These are phyloP conservation scores for Tylopilus cervinicoccineus DNA, from an alignment of 768 basidiomycete species.

Conservation along the genomic window DNA sequence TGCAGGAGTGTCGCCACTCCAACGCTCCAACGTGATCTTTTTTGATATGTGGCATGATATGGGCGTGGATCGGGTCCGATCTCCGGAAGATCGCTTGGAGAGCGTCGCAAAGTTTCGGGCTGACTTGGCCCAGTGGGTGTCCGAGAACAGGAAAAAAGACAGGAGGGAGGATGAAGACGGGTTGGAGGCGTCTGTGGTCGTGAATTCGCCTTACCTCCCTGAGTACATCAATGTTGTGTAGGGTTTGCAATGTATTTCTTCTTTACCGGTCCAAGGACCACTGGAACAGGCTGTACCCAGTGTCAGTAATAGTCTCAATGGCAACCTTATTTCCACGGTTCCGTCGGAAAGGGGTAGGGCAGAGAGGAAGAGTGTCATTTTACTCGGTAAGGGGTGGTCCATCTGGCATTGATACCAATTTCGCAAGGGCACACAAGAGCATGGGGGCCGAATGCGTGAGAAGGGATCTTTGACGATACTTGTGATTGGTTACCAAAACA, in stretches of 20 bases:
- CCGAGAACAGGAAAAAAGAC: background rate
- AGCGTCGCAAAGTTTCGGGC: background rate
- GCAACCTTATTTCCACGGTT: slow-evolving; percentile 3
- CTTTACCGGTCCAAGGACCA: background rate
- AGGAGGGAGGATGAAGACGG: background rate
- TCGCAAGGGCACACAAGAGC: background rate
- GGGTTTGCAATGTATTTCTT: background rate
- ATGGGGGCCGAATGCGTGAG: background rate
- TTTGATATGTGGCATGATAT: slow-evolving; percentile 11
- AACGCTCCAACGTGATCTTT: slow-evolving; percentile 4
- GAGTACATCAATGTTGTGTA: slow-evolving; percentile 9
- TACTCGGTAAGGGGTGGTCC: background rate
- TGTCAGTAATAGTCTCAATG: background rate
- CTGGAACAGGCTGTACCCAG: too few species aligned
- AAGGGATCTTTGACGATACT: background rate
- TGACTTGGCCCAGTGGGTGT: background rate
- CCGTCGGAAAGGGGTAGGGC: background rate
- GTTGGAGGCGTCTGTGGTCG: slow-evolving; percentile 6
- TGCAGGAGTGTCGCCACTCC: slow-evolving; percentile 5
- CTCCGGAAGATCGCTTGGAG: background rate
- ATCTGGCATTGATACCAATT: background rate
- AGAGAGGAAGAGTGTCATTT: background rate
- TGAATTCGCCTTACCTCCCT: slow-evolving; percentile 8
- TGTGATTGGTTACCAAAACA: background rate
- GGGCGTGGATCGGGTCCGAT: background rate